Conservation (phyloP, 2,329 filamentous ascomycete genomes). For the Blastomyces parvus region DNA sequence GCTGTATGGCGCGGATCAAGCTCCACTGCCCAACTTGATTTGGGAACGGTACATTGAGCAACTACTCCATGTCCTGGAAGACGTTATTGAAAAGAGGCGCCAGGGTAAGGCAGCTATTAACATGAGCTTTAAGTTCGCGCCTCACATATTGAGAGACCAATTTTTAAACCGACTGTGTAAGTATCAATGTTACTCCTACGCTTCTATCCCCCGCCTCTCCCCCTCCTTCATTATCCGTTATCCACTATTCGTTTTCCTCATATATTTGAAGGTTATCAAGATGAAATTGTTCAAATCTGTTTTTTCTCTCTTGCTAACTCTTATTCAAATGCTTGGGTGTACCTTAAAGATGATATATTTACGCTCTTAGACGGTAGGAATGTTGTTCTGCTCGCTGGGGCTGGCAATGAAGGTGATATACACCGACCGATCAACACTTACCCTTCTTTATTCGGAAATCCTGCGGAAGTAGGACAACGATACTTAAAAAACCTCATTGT, state of each 20-base stretch:
- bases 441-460: no score
- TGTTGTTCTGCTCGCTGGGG: background rate
- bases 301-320: background rate
- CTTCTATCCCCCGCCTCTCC: background rate
- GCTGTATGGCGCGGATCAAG: background rate
- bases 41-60: background rate
- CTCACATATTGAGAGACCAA: accelerated
- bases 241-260: background rate
- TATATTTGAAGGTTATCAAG: background rate
- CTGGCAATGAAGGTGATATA: background rate
- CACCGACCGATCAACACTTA: no score
- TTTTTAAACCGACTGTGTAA: background rate
- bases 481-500: slow-evolving; percentile 1
- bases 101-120: background rate
- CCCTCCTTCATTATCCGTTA: background rate
- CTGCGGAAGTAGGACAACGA: no score
- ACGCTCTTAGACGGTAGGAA: background rate
- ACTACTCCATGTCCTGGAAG: background rate
- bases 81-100: background rate
- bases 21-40: background rate
- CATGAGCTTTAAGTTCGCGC: background rate
- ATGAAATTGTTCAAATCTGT: background rate
- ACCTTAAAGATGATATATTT: background rate
- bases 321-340: background rate
- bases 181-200: background rate